Percentiles rank a stretch among this genome's conserved stretches.
These are phyloP conservation scores for Endothia cerciana DNA, from an alignment of 2,329 filamentous ascomycete genomes.

Conservation along the genomic window DNA sequence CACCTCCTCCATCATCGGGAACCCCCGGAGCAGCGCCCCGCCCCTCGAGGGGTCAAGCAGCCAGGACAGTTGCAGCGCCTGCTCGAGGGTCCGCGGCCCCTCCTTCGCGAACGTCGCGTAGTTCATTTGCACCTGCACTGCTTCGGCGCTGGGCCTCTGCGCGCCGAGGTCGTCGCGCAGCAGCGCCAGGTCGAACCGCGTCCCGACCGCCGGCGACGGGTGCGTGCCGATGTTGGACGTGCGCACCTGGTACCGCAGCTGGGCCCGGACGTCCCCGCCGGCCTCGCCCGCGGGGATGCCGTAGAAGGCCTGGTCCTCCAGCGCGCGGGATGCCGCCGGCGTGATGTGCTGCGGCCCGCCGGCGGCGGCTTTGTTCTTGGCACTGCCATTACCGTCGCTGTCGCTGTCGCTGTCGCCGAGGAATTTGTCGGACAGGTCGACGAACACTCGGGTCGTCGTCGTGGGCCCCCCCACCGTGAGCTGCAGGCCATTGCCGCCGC, in stretches of 20 bases:
- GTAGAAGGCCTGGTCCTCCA: constrained; percentile 13
- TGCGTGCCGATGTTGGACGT: neutral
- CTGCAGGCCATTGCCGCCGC: neutral
- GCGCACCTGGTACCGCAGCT: constrained; percentile 17
- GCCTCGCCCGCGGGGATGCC: neutral
- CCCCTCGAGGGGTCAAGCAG: neutral
- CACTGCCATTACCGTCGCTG: neutral
- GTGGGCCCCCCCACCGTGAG: neutral
- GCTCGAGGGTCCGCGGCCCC: constrained; percentile 8
- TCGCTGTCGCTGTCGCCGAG: neutral
- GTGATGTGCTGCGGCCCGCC: neutral
- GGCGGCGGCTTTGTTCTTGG: neutral
- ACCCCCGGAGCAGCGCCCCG: constrained; percentile 33
- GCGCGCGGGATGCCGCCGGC: too few relatives aligned
- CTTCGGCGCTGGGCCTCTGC: neutral
- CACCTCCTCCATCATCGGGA: constrained; percentile 41
- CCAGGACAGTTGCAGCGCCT: constrained; percentile 25
- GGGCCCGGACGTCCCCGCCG: too few relatives aligned
- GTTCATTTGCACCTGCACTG: neutral
- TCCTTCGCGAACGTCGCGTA: neutral
- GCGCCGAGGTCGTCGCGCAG: constrained; percentile 20
- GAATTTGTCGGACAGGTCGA: too few relatives aligned
- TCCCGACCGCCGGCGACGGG: constrained; percentile 14
- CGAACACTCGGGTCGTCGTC: neutral
- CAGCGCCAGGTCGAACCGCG: constrained; percentile 26